These are phyloP conservation scores for Cyclotella baltica DNA, from an alignment of 108 stramenopile genomes.

Conservation along the genomic window DNA sequence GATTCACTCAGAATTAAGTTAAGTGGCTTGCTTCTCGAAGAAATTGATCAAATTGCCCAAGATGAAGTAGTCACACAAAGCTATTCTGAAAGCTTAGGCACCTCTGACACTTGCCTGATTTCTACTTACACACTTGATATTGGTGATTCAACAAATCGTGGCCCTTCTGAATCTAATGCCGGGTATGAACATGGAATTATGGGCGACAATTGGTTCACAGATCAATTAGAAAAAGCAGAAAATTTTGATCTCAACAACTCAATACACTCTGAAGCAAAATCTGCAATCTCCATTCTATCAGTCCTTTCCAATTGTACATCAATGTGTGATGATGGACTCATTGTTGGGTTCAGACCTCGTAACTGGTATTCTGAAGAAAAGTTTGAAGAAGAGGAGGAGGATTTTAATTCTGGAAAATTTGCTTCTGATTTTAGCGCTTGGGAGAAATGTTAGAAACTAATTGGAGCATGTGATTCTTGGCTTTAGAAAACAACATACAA, in stretches of 20 bases:
- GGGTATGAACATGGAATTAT: not conserved
- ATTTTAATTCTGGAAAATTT: not conserved
- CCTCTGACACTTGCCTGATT: not conserved
- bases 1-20: conserved; percentile 1
- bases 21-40: conserved; percentile 4
- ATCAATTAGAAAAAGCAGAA: not conserved
- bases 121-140: not conserved
- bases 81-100: not conserved
- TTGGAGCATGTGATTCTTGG: too few relatives aligned
- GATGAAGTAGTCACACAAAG: not conserved
- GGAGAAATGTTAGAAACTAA: too few relatives aligned
- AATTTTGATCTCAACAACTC: not conserved
- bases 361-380: not conserved
- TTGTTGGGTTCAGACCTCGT: not conserved
- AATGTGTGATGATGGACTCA: conserved; percentile 7
- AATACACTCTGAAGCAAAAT: not conserved
- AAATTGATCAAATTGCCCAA: not conserved
- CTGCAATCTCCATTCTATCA: not conserved
- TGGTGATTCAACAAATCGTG: not conserved
- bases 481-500: too few relatives aligned
- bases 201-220: not conserved
- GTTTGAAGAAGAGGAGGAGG: not conserved
- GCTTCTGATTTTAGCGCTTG: conserved; percentile 12
- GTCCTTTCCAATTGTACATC: conserved; percentile 4
- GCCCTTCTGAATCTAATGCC: not conserved